Percentiles rank a stretch among this genome's conserved stretches.
These are phyloP conservation scores for Artemisia annua DNA, from an alignment of 129 eudicot species.

Conservation along the genomic window DNA sequence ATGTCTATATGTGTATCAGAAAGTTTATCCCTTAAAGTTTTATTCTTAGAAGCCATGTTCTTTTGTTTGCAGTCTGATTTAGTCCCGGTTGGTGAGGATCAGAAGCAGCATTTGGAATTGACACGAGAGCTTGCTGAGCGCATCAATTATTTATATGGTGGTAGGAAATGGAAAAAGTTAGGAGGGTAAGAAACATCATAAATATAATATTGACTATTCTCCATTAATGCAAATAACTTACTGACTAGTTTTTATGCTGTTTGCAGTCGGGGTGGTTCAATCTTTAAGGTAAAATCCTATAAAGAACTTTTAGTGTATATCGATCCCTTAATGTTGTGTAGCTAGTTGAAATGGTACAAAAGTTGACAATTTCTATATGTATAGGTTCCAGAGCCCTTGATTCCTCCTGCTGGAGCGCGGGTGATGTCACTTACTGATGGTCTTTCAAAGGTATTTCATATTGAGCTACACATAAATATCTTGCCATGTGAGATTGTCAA, in stretches of 20 bases:
- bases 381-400: conserved; percentile 97
- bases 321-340: conserved; percentile 8
- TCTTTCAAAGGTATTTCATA: conserved; percentile 71
- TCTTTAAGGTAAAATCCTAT: conserved; percentile 67
- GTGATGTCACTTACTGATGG: conserved; percentile 99
- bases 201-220: not conserved
- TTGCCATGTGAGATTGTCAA: not conserved
- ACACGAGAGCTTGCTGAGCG: conserved; percentile 97
- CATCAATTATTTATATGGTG: conserved; percentile 82
- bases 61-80: conserved; percentile 80
- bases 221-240: conserved; percentile 14
- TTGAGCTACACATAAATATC: conserved; percentile 1
- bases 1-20: not conserved
- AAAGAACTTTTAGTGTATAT: not conserved
- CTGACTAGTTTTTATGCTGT: conserved; percentile 24
- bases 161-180: conserved; percentile 98
- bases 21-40: not conserved
- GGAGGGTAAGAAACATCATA: conserved; percentile 75
- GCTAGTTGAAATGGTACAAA: conserved; percentile 15
- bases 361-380: not conserved
- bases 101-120: conserved; percentile 95
- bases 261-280: conserved; percentile 86
- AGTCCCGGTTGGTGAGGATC: conserved; percentile 99
- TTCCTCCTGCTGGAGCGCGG: conserved; percentile 98
- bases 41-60: conserved; percentile 31